Conservation (phyloP, 108 stramenopile species). For the Nannochloropsis granulata region DNA sequence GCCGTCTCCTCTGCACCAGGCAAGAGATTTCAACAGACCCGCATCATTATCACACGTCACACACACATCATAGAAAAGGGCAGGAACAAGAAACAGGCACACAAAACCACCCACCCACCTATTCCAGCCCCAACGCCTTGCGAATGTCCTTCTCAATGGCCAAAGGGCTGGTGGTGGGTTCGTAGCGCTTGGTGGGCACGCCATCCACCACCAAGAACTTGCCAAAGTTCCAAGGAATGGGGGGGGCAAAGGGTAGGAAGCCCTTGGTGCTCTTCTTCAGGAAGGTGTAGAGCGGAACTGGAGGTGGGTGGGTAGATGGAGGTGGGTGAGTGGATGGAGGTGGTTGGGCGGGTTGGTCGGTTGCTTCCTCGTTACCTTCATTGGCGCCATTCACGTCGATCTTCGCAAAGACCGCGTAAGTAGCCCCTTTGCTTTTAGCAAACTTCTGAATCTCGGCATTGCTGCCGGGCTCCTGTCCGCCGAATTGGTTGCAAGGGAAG, state of each 20-base stretch:
- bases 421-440: conserved; percentile 9
- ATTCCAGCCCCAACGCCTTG: too few species aligned
- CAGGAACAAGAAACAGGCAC: too few species aligned
- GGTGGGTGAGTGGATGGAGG: not conserved
- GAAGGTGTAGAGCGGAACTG: conserved; percentile 37
- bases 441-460: conserved; percentile 28
- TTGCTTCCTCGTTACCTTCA: too few species aligned
- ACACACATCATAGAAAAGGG: too few species aligned
- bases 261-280: conserved; percentile 11
- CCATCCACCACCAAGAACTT: conserved; percentile 21
- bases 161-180: conserved; percentile 1
- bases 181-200: conserved; percentile 12
- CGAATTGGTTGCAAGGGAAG: conserved; percentile 51
- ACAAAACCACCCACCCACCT: too few species aligned
- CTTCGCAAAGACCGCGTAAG: conserved; percentile 37
- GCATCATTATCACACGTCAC: too few species aligned
- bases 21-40: too few species aligned
- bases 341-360: not conserved
- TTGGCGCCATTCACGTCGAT: conserved; percentile 17
- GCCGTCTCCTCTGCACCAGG: too few species aligned
- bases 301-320: conserved; percentile 27
- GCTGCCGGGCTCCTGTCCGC: conserved; percentile 26
- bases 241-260: not conserved
- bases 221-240: conserved; percentile 14
- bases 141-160: conserved; percentile 9